Evolutionary conservation across 2,329 filamentous ascomycete species (phyloP).

Genomic region (Cordyceps farinosa): DNA sequence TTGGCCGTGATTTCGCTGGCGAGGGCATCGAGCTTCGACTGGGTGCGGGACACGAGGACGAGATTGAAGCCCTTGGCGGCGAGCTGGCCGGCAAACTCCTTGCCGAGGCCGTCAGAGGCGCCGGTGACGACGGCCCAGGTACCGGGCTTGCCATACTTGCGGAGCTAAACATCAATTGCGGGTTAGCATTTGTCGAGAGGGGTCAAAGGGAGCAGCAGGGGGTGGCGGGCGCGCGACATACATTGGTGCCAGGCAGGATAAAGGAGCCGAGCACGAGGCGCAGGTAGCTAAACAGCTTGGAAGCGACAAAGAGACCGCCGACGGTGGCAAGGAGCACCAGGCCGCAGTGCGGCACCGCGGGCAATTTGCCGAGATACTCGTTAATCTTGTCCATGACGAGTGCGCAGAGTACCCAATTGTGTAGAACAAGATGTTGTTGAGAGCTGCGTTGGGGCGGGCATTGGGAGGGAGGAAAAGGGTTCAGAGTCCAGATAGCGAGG

Average conservation of each 20-base stretch:
- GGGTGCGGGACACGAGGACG: conserved; percentile 91
- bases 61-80: conserved; percentile 92
- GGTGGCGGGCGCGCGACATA: conserved; percentile 35
- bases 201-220: conserved; percentile 21
- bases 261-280: conserved; percentile 65
- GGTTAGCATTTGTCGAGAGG: not conserved
- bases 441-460: not conserved
- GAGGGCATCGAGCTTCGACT: conserved; percentile 79
- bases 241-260: conserved; percentile 60
- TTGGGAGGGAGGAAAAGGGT: not conserved
- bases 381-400: conserved; percentile 23
- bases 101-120: conserved; percentile 93
- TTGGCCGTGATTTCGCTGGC: conserved; percentile 70
- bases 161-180: conserved; percentile 55
- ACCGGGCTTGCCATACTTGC: conserved; percentile 84
- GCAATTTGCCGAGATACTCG: conserved; percentile 29
- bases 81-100: conserved; percentile 90
- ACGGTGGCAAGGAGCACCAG: conserved; percentile 48
- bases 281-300: conserved; percentile 55
- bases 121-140: conserved; percentile 94
- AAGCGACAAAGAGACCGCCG: conserved; percentile 57
- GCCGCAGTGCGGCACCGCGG: conserved; percentile 40
- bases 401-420: not conserved
- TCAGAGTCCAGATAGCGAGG: not conserved
- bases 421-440: conserved; percentile 11